Evolutionary conservation across 768 basidiomycete species (phyloP).

Genomic region (Mycena pura): DNA sequence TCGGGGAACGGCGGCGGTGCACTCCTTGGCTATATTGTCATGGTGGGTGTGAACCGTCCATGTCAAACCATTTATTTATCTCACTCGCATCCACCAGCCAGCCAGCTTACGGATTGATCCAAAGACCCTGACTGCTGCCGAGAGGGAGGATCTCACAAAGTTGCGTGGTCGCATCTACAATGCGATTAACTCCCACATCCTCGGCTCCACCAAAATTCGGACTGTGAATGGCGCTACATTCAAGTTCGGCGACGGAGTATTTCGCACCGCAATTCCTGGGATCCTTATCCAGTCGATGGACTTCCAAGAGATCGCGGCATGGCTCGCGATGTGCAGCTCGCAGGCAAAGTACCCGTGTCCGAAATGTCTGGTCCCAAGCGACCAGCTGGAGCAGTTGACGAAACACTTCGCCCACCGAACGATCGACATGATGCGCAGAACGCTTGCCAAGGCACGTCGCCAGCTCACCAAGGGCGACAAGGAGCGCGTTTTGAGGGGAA

Average conservation of each 20-base stretch:
- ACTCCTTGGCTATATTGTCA: slow-evolving; percentile 17
- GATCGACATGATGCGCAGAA: background rate
- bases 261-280: slow-evolving; percentile 13
- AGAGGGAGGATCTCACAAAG: background rate
- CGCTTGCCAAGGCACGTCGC: background rate
- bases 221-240: slow-evolving; percentile 12
- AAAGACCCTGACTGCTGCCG: background rate
- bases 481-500: background rate
- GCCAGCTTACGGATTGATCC: background rate
- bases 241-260: slow-evolving; percentile 11
- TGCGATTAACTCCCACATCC: slow-evolving; percentile 1
- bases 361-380: too few species aligned
- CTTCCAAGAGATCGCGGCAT: slow-evolving; percentile 1
- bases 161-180: slow-evolving; percentile 15
- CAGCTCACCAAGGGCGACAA: background rate
- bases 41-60: background rate
- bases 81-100: background rate
- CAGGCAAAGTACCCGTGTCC: slow-evolving; percentile 23
- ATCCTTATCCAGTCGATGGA: slow-evolving; percentile 12
- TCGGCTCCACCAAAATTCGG: background rate
- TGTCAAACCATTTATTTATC: background rate
- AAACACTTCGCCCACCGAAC: background rate
- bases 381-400: background rate
- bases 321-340: background rate
- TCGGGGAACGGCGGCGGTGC: too few species aligned